Base-by-base conservation (phyloP, 108 stramenopile species). In the Cyclostephanos tholiformis region DNA sequence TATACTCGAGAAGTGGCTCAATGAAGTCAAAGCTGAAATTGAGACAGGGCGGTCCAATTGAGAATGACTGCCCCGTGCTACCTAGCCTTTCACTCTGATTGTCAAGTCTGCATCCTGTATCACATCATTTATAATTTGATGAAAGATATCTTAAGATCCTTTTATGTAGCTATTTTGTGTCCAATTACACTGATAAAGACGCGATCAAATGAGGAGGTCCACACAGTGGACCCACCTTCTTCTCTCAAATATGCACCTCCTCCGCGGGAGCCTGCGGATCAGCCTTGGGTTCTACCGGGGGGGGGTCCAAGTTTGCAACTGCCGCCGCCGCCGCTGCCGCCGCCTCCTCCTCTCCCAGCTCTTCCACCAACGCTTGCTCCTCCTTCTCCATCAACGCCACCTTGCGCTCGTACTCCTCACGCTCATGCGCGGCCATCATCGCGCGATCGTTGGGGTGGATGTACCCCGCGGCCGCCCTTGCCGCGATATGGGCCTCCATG, bases 1-100 rank as follows among this genome's bases (percentile, higher is more conserved):
- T 32, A 86, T 88, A 14, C 43, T 93, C n/a, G 68, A 55, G 22
- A 39, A 59, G 35, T 93, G 92, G 92, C 44, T 93, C 22, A 65
- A 84, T 62, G 77, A 79, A 2, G 50, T 79, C 32, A 77, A 70
- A 46, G 44, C 44, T 46, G 44, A 46, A 14, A 14, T 16, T 14
- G 44, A 46, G 13, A 14, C 44, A 14, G 44, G 13, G 44, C 44
- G 9, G 3, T 4, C 2, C 32, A 32, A 4, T 32, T 32, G 32
- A 32, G 32, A 32, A 32, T 32, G 32, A 4, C 32, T 4, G 4
- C 4, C 32, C 32, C 32, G 4, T 4, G 32, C 32, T n/a, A n/a
- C n/a, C n/a, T n/a, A n/a, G n/a, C n/a, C n/a, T n/a, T n/a, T n/a
- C n/a, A n/a, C n/a, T n/a, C n/a, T n/a, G n/a, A n/a, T n/a, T n/a